A percentile compares a stretch with the other conserved stretches of the same genome.
Conservation (phyloP, 1,284 basidiomycete genomes). For the Phellopilus nigrolimitatus region DNA sequence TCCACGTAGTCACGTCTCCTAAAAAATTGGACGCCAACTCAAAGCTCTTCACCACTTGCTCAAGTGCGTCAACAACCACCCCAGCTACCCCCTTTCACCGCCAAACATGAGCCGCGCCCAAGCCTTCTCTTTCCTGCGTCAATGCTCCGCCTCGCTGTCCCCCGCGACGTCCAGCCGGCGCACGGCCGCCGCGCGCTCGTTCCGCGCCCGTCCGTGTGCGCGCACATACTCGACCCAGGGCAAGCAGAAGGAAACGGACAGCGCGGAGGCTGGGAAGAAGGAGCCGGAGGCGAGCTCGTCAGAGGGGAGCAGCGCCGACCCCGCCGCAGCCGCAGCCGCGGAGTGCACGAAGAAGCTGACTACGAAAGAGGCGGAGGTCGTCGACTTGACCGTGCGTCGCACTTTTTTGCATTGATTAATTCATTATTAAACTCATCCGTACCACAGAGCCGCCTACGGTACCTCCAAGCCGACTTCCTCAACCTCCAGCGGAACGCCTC, state of each 20-base stretch:
- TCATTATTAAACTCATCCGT: conserved; percentile 11
- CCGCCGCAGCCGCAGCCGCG: conserved; percentile 28
- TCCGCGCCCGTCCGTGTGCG: conserved; percentile 14
- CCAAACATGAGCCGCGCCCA: conserved; percentile 45
- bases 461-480: conserved; percentile 90
- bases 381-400: conserved; percentile 67
- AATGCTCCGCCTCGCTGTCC: conserved; percentile 51
- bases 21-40: neutral
- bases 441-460: conserved; percentile 72
- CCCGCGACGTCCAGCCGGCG: conserved; percentile 25
- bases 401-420: neutral
- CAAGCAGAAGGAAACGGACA: conserved; percentile 33
- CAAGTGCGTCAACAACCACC: neutral
- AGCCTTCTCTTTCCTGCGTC: conserved; percentile 49
- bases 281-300: conserved; percentile 22
- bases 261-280: conserved; percentile 28
- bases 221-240: conserved; percentile 29
- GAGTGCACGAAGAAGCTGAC: conserved; percentile 49
- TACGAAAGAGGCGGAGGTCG: conserved; percentile 66
- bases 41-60: neutral
- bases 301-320: conserved; percentile 20
- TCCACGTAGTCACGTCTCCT: neutral
- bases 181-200: conserved; percentile 1
- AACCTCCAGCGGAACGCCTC: conserved; percentile 90
- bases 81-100: conserved; percentile 8